Evolutionary conservation across 176 grass and related monocot genomes (phyloP), one percentile per base, ranked within the genome.

Genomic region (Triticum turgidum): DNA sequence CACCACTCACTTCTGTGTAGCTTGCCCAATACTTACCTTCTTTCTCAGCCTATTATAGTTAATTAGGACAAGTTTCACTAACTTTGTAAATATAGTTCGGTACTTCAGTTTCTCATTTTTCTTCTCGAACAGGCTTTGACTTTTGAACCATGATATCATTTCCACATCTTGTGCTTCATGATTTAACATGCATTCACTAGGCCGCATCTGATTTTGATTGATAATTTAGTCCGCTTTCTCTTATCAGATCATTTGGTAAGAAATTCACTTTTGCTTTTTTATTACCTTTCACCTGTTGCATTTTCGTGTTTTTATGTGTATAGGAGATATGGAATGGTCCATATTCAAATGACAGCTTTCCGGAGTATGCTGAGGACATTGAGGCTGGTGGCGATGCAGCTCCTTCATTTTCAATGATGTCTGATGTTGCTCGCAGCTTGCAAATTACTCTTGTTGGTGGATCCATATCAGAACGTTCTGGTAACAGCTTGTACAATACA

Each of bases 301-400:
- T 20, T 58, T 69, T 25, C 39, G 52, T 87, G 8, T 77, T 54
- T 81, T 82, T 76, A 77, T 85, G 11, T 73, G 51, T 83, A 61
- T 92, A 99, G 97, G 97, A 99, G 85, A 91, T 99, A 83, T 99
- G 94, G 97, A 99, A 99, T 38, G 86, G 90, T 64, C 97, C 97
- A 10, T 99, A 99, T 73, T 94, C 94, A 79, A 84, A 95, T 88
- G 97, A 99, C 61, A 97, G 94, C 67, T 99, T 99, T 88, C 92
- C 97, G 14, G 64, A 92, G 20, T 99, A 93, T 1, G 97, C 97
- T 3, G 97, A 99, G 83, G 94, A 94, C 86, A 91, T 99, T 82
- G 97, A 96, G 93, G 86, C 93, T 37, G 93, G 96, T 2, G 85
- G 90, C 6, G 73, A 94, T 83, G 88, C 94, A 62, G 90, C 97